Percentiles rank a stretch among this genome's conserved stretches.
Conservation (phyloP, 1,139 yeast species). For the Taiozyma sp. region DNA sequence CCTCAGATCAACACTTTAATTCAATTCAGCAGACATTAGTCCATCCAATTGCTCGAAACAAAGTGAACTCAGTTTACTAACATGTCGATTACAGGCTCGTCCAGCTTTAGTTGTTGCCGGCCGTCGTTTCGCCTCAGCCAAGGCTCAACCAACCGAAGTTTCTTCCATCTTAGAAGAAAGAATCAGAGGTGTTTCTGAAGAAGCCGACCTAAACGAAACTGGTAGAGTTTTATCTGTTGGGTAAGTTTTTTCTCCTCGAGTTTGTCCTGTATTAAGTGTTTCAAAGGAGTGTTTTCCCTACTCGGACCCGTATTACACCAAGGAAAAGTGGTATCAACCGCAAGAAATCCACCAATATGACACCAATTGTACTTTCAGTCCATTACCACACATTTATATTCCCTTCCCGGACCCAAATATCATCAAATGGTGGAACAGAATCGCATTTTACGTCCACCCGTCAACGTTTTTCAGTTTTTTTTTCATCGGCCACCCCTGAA, state of each 20-base stretch:
- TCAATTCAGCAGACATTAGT: background rate
- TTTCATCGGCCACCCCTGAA: slow-evolving; percentile 3
- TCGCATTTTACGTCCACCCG: background rate
- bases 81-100: slow-evolving; percentile 49
- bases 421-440: background rate
- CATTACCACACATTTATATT: background rate
- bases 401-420: background rate
- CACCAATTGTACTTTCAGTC: background rate
- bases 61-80: slow-evolving; percentile 9
- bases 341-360: background rate
- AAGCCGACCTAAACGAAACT: slow-evolving; percentile 97
- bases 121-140: slow-evolving; percentile 88
- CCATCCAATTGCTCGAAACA: background rate
- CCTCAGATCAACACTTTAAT: background rate
- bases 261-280: background rate
- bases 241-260: slow-evolving; percentile 37
- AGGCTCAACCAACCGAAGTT: slow-evolving; percentile 99
- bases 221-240: slow-evolving; percentile 99
- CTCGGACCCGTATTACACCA: background rate
- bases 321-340: background rate
- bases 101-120: slow-evolving; percentile 61
- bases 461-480: background rate
- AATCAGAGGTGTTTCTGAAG: slow-evolving; percentile 98
- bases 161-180: slow-evolving; percentile 98
- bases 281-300: background rate